Base-by-base conservation (phyloP, 208 protist genomes). In the Zelonia costaricensis region DNA sequence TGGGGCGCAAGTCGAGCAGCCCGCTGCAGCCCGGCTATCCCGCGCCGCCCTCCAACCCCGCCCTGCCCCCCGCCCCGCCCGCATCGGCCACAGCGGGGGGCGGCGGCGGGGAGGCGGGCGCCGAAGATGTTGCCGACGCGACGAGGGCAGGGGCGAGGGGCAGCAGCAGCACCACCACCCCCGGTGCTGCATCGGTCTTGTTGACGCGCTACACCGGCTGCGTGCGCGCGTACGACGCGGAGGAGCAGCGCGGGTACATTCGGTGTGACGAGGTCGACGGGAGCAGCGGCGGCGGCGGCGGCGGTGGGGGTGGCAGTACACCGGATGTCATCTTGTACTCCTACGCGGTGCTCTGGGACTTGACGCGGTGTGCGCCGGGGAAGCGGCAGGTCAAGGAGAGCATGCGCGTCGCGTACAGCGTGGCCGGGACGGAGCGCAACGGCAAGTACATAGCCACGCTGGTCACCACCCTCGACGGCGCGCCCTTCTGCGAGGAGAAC, bases 201-300 rank as follows among this genome's bases (percentile, higher is more conserved):
- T 15, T 18, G 15, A 9, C 54, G 45, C 78, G 85, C 15, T 82
- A 88, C 68, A 68, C 66, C 3, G 87, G 87, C 13, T 80, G 69
- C 18, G 70, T 93, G 23, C 81, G 82, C 42, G 67, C 71, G 20
- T 91, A 88, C 61, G 77, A 85, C 57, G 56, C 70, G 8, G 84
- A 91, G 44, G 84, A 89, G 42, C 69, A 76, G 53, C 78, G 84
- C 25, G 87, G 87, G 38, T 82, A 88, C 53, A 74, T 93, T 48
- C 78, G 69, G 10, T 81, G 84, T 31, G 81, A 91, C 33, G 79
- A 83, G 47, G 28, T 45, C 3, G 62, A 60, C 42, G 36, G 35
- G 18, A 49, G 52, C 8, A 58, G 72, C 35, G 28, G 49, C 49
- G n/a, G n/a, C n/a, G n/a, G n/a, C n/a, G n/a, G n/a, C n/a, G n/a